Conservation (phyloP, 2,329 filamentous ascomycete genomes). For the Colletotrichum euphorbiae region DNA sequence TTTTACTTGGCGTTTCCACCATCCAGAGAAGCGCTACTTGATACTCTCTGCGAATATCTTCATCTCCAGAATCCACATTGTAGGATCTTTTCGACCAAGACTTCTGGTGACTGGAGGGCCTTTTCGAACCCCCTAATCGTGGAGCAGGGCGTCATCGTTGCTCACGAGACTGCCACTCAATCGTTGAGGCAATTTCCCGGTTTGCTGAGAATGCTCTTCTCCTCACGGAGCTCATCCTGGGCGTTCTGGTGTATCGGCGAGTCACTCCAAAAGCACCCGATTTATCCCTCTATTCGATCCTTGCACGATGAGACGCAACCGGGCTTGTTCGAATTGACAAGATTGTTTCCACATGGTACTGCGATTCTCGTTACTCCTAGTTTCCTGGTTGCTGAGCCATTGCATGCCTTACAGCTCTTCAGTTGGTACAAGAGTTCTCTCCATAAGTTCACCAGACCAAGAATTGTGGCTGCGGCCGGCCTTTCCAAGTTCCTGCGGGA, state of each 20-base stretch:
- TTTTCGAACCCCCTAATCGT: slow-evolving; percentile 50
- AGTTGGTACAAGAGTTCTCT: slow-evolving; percentile 47
- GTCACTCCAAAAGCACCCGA: slow-evolving; percentile 43
- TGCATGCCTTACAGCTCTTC: slow-evolving; percentile 49
- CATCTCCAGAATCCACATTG: slow-evolving; percentile 52
- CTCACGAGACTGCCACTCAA: slow-evolving; percentile 58
- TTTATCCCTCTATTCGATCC: slow-evolving; percentile 37
- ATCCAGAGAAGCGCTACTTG: slow-evolving; percentile 48
- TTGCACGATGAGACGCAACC: slow-evolving; percentile 9
- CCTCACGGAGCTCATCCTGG: slow-evolving; percentile 43
- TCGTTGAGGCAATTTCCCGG: slow-evolving; percentile 54
- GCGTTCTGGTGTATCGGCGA: slow-evolving; percentile 57
- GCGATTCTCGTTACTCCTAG: slow-evolving; percentile 56
- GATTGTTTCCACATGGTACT: slow-evolving; percentile 48
- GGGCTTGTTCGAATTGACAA: slow-evolving; percentile 31
- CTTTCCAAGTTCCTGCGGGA: slow-evolving; percentile 48
- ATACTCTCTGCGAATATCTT: slow-evolving; percentile 60
- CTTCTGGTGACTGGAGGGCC: slow-evolving; percentile 59
- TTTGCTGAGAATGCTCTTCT: slow-evolving; percentile 49
- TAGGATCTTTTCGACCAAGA: slow-evolving; percentile 55
- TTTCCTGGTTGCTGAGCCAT: slow-evolving; percentile 54
- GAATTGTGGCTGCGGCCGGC: slow-evolving; percentile 47
- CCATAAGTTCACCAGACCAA: slow-evolving; percentile 28
- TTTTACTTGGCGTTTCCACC: slow-evolving; percentile 65
- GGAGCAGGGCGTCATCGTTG: slow-evolving; percentile 51